Conservation (phyloP, 148 eudicot genomes). For the Rhododendron griersonianum region DNA sequence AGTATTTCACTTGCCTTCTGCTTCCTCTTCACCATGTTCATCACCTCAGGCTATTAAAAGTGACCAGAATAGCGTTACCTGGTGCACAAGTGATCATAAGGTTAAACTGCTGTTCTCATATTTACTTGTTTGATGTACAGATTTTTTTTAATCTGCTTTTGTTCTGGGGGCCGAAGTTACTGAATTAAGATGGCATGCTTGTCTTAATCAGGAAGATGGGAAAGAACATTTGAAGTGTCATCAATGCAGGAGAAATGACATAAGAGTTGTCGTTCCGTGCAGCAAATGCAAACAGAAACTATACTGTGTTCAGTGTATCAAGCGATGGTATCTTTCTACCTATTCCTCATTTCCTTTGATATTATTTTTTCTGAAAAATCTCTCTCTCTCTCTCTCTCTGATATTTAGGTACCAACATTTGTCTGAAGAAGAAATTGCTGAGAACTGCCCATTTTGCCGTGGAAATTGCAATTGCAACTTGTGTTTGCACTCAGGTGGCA, state of each 20-base stretch:
- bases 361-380: neutral
- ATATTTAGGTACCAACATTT: slow-evolving; percentile 54
- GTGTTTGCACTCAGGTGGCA: slow-evolving; percentile 57
- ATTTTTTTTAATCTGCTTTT: neutral
- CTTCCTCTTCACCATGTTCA: slow-evolving; percentile 25
- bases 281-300: slow-evolving; percentile 43
- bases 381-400: neutral
- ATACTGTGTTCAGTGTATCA: slow-evolving; percentile 64
- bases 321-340: slow-evolving; percentile 47
- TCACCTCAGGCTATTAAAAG: slow-evolving; percentile 21
- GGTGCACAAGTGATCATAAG: slow-evolving; percentile 14
- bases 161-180: neutral
- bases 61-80: slow-evolving; percentile 14
- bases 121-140: neutral
- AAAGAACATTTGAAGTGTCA: slow-evolving; percentile 43
- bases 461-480: slow-evolving; percentile 68
- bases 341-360: slow-evolving; percentile 2
- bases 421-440: slow-evolving; percentile 55
- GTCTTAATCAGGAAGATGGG: slow-evolving; percentile 27
- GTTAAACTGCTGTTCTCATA: slow-evolving; percentile 12
- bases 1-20: slow-evolving; percentile 21
- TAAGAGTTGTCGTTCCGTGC: slow-evolving; percentile 62
- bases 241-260: slow-evolving; percentile 57
- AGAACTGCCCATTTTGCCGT: slow-evolving; percentile 69
- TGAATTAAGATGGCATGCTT: neutral